phyloP scores from a whole-genome alignment of 1,284 basidiomycete genomes.

The Athelia psychrophila region DNA sequence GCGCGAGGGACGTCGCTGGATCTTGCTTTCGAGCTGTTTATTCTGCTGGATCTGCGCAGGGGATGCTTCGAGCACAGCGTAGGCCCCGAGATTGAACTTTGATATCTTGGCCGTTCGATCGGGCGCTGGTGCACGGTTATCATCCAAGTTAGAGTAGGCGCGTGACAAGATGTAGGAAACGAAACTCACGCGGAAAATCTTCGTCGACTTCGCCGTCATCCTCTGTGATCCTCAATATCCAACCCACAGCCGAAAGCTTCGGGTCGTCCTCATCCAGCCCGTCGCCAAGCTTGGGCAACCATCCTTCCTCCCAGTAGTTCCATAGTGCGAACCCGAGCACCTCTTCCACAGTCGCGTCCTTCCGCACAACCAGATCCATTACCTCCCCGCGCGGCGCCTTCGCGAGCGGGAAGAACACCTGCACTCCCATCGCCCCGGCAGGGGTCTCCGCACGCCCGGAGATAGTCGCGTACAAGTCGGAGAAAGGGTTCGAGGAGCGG shows the following conservation, averaged over 20 bases:
- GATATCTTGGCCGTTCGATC: constrained; percentile 83
- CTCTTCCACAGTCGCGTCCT: constrained; percentile 93
- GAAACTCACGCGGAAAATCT: constrained; percentile 85
- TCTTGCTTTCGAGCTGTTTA: constrained; percentile 69
- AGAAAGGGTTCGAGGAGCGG: constrained; percentile 73
- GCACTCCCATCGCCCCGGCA: constrained; percentile 57
- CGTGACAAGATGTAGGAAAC: not conserved
- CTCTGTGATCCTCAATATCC: constrained; percentile 95
- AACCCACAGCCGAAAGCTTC: constrained; percentile 76
- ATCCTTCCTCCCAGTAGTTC: constrained; percentile 87
- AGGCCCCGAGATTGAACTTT: constrained; percentile 85
- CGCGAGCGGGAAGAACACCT: constrained; percentile 88
- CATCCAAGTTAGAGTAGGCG: constrained; percentile 4
- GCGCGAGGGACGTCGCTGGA: constrained; percentile 73
- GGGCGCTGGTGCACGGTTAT: constrained; percentile 61
- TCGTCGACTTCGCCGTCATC: constrained; percentile 98
- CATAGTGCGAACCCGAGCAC: constrained; percentile 92
- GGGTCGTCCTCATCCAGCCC: constrained; percentile 54
- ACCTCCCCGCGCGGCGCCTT: constrained; percentile 53
- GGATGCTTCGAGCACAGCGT: constrained; percentile 81
- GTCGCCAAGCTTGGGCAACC: constrained; percentile 76
- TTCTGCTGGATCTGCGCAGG: constrained; percentile 85
- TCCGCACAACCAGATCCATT: constrained; percentile 72
- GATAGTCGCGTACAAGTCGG: constrained; percentile 76
- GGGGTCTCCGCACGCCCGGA: constrained; percentile 65